A percentile compares a stretch with the other conserved stretches of the same genome.
Evolutionary conservation across 2,329 filamentous ascomycete genomes (phyloP).

Genomic region (Diaporthe vaccinii): DNA sequence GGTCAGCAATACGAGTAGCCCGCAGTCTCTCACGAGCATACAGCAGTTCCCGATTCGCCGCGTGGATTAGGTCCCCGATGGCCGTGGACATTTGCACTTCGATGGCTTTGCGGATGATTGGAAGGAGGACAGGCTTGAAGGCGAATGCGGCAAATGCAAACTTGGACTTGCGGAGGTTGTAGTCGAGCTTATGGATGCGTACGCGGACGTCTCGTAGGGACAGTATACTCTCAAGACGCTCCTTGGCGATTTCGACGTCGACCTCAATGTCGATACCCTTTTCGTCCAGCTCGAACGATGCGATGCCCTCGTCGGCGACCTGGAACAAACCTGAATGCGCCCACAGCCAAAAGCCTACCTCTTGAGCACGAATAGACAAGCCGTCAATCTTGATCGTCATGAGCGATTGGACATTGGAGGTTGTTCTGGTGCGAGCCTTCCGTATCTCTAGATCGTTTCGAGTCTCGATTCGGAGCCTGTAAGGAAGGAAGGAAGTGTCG

Average conservation of each 20-base stretch:
- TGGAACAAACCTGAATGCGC: conserved; percentile 82
- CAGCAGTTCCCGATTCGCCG: conserved; percentile 86
- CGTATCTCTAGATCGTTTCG: conserved; percentile 89
- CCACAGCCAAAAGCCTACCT: conserved; percentile 91
- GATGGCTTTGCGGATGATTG: conserved; percentile 82
- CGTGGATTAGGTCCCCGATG: conserved; percentile 78
- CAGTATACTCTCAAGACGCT: conserved; percentile 84
- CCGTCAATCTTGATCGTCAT: conserved; percentile 86
- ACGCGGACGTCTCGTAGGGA: conserved; percentile 82
- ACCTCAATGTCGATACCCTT: conserved; percentile 88
- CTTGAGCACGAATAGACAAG: conserved; percentile 85
- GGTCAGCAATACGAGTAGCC: conserved; percentile 86
- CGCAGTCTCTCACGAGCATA: conserved; percentile 89
- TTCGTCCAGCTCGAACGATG: conserved; percentile 87
- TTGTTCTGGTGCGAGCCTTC: conserved; percentile 80
- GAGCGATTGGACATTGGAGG: conserved; percentile 75
- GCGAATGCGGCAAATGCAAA: conserved; percentile 86
- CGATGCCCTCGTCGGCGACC: conserved; percentile 86
- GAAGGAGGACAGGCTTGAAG: conserved; percentile 85
- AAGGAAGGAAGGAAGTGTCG: conserved; percentile 89
- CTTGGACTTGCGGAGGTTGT: conserved; percentile 80
- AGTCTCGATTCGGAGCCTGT: conserved; percentile 83
- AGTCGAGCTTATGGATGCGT: conserved; percentile 88
- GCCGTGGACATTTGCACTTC: conserved; percentile 82
- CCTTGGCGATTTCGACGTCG: conserved; percentile 85